A percentile compares a stretch with the other conserved stretches of the same genome.
Conservation (phyloP, 805 yeast genomes). For the Wickerhamiella parazyma region DNA sequence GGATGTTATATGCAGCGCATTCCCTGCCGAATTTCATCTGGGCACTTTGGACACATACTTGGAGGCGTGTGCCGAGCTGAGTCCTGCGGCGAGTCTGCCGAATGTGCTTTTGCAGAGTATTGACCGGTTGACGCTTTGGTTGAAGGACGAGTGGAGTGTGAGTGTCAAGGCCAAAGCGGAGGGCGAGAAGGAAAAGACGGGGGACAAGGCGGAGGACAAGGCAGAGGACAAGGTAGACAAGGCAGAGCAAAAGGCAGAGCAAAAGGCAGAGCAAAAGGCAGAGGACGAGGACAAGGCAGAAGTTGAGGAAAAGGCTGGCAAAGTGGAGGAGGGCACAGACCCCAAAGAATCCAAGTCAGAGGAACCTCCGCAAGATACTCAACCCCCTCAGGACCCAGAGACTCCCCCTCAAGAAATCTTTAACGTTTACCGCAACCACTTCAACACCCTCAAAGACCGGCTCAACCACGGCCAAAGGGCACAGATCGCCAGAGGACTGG, state of each 20-base stretch:
- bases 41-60: conserved; percentile 56
- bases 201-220: conserved; percentile 7
- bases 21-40: conserved; percentile 85
- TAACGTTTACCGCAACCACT: conserved; percentile 8
- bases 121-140: conserved; percentile 32
- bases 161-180: too few species aligned
- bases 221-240: conserved; percentile 11
- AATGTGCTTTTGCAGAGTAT: conserved; percentile 58
- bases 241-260: conserved; percentile 8
- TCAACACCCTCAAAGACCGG: conserved; percentile 18
- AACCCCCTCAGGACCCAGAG: too few species aligned
- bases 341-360: conserved; percentile 1
- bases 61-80: conserved; percentile 49
- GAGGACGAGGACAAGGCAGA: too few species aligned
- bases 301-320: too few species aligned
- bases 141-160: conserved; percentile 10
- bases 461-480: conserved; percentile 10
- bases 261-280: neutral
- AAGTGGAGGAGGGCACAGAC: neutral
- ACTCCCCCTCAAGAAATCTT: neutral
- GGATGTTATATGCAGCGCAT: conserved; percentile 86
- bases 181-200: conserved; percentile 11
- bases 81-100: conserved; percentile 55
- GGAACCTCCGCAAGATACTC: too few species aligned
- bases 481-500: conserved; percentile 8